A percentile compares a stretch with the other conserved stretches of the same genome.
phyloP scores from a whole-genome alignment of 2,329 filamentous ascomycete genomes.

The Phoma sp. region DNA sequence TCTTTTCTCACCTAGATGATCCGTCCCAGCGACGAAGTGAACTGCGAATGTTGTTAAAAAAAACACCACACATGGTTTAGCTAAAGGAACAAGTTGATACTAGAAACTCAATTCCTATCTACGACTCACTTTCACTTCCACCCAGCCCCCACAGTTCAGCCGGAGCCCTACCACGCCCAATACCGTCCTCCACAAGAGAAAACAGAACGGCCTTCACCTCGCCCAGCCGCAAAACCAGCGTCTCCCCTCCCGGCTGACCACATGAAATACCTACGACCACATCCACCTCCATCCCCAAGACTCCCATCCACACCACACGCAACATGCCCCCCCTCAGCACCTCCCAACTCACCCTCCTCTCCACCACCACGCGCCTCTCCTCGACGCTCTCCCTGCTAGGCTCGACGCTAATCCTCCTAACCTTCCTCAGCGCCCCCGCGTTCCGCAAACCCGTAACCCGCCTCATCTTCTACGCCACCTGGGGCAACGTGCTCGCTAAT shows the following conservation, averaged over 20 bases:
- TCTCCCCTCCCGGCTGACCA: neutral
- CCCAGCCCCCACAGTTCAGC: neutral
- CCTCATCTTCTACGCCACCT: conserved; percentile 81
- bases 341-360: conserved; percentile 54
- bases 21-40: neutral
- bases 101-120: neutral
- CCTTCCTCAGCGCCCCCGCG: conserved; percentile 69
- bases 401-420: conserved; percentile 73
- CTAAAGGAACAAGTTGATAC: too few species aligned
- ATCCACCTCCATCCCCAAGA: too few species aligned
- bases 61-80: too few species aligned
- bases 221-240: too few species aligned
- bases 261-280: neutral
- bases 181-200: neutral
- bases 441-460: conserved; percentile 90
- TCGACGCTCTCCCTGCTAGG: conserved; percentile 75
- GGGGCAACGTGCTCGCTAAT: conserved; percentile 80
- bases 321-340: neutral
- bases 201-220: too few species aligned
- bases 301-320: neutral
- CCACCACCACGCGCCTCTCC: conserved; percentile 69
- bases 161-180: neutral
- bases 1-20: neutral
- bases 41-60: too few species aligned
- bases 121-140: neutral